Evolutionary conservation across 192 early-diverging fungal genomes (phyloP).

Genomic region (Haplosporangium gracile): DNA sequence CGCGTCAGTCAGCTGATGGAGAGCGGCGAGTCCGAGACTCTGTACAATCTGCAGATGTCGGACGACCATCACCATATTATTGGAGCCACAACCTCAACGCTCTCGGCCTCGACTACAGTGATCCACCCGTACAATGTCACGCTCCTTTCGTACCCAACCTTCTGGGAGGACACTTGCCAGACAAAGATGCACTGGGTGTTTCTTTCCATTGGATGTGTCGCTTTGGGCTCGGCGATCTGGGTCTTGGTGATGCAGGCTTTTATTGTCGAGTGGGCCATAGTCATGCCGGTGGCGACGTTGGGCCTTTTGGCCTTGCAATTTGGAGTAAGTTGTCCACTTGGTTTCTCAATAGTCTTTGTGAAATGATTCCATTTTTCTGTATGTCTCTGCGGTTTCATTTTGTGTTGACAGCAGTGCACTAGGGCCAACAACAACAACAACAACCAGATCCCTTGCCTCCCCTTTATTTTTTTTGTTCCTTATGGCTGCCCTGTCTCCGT

Average conservation of each 20-base stretch:
- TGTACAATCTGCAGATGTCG: conserved; percentile 14
- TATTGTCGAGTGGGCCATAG: conserved; percentile 24
- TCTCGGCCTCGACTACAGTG: background rate
- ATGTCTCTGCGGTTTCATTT: background rate
- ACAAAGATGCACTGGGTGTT: conserved; percentile 36
- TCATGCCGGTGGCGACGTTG: conserved; percentile 18
- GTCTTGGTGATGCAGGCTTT: conserved; percentile 29
- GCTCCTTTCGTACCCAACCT: conserved; percentile 3
- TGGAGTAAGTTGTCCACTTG: conserved; percentile 25
- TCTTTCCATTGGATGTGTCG: conserved; percentile 35
- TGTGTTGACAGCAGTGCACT: background rate
- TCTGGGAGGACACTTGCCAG: conserved; percentile 37
- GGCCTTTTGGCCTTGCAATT: conserved; percentile 30
- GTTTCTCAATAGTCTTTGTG: background rate
- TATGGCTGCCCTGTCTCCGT: conserved; percentile 9
- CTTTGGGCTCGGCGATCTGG: conserved; percentile 28
- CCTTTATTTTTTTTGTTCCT: background rate
- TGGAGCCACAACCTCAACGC: conserved; percentile 2
- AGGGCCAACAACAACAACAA: background rate
- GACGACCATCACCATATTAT: background rate
- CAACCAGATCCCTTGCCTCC: background rate
- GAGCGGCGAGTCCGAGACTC: background rate
- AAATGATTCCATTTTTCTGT: background rate
- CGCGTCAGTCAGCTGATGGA: conserved; percentile 12
- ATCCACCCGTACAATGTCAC: background rate